Conservation (phyloP, 306 rosid genomes). For the Glycine soja region DNA sequence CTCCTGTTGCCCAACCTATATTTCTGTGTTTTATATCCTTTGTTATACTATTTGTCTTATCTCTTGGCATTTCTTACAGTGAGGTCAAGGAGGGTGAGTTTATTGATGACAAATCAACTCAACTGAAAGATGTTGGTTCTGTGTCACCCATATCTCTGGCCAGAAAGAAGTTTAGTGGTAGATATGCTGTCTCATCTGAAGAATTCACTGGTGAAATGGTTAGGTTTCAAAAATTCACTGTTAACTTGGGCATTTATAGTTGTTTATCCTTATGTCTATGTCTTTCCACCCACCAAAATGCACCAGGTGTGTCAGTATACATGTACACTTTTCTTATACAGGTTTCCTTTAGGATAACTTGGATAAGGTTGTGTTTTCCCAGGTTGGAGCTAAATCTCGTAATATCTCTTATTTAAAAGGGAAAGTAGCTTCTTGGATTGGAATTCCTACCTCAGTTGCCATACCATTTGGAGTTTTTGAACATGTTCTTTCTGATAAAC, state of each 20-base stretch:
- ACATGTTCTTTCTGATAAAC: constrained; percentile 77
- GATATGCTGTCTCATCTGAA: constrained; percentile 87
- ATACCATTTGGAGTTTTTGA: constrained; percentile 95
- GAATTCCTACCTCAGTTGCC: constrained; percentile 96
- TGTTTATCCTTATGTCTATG: not conserved
- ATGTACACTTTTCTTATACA: not conserved
- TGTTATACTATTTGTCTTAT: constrained; percentile 14
- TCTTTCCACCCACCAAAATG: constrained; percentile 35
- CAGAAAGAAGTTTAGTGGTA: constrained; percentile 80
- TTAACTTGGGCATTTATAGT: constrained; percentile 33
- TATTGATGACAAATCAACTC: constrained; percentile 60
- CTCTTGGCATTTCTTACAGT: constrained; percentile 54
- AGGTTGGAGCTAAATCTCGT: constrained; percentile 99
- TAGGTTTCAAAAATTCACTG: constrained; percentile 47
- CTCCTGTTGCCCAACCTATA: constrained; percentile 32
- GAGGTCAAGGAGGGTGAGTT: constrained; percentile 75
- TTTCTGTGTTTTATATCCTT: constrained; percentile 23
- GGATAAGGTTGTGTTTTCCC: constrained; percentile 39
- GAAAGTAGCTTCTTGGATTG: constrained; percentile 93
- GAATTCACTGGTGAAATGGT: constrained; percentile 92
- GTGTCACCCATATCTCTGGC: constrained; percentile 68
- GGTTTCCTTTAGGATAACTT: constrained; percentile 36
- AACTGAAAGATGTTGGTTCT: constrained; percentile 48
- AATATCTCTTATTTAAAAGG: constrained; percentile 85
- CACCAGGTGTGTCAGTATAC: constrained; percentile 24